A percentile compares a stretch with the other conserved stretches of the same genome.
Evolutionary conservation across 2,329 filamentous ascomycete species (phyloP).

Genomic region (Gaeumannomyces sp.): DNA sequence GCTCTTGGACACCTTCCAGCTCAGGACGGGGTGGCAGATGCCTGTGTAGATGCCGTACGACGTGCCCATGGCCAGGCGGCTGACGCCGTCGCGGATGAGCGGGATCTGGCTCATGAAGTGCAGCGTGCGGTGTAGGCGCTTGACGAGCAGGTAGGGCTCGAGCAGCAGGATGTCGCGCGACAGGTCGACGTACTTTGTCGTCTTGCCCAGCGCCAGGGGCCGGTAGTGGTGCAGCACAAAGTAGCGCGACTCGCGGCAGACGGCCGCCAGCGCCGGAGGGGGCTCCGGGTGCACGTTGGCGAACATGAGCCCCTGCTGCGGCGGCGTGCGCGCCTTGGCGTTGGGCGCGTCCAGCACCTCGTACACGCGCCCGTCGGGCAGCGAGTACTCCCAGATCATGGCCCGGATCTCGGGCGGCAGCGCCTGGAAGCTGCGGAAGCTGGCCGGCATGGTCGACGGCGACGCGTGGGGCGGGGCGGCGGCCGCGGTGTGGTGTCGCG

Average conservation of each 20-base stretch:
- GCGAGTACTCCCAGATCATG: slow-evolving; percentile 39
- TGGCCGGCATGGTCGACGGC: slow-evolving; percentile 15
- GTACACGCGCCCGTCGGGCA: slow-evolving; percentile 39
- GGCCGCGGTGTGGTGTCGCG: slow-evolving; percentile 12
- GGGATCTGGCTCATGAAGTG: slow-evolving; percentile 40
- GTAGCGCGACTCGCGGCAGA: slow-evolving; percentile 37
- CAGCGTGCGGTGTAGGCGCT: slow-evolving; percentile 38
- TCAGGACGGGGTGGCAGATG: slow-evolving; percentile 38
- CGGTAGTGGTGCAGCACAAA: slow-evolving; percentile 37
- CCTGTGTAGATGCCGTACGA: slow-evolving; percentile 39
- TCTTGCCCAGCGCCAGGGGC: slow-evolving; percentile 35
- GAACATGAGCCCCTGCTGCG: slow-evolving; percentile 38
- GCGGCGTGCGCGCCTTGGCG: slow-evolving; percentile 31
- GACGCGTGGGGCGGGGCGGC: slow-evolving; percentile 9
- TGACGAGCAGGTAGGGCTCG: slow-evolving; percentile 41
- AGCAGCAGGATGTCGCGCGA: slow-evolving; percentile 39
- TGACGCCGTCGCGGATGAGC: slow-evolving; percentile 33
- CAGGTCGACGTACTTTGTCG: slow-evolving; percentile 42
- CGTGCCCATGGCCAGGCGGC: slow-evolving; percentile 37
- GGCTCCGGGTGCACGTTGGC: slow-evolving; percentile 39
- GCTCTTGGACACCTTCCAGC: slow-evolving; percentile 36
- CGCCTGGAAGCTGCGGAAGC: slow-evolving; percentile 23
- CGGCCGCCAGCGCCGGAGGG: slow-evolving; percentile 35
- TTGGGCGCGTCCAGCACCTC: slow-evolving; percentile 40
- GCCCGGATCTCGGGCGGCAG: slow-evolving; percentile 39